These are phyloP conservation scores for Verticillium alfalfae DNA, from an alignment of 2,329 filamentous ascomycete species.

Conservation along the genomic window DNA sequence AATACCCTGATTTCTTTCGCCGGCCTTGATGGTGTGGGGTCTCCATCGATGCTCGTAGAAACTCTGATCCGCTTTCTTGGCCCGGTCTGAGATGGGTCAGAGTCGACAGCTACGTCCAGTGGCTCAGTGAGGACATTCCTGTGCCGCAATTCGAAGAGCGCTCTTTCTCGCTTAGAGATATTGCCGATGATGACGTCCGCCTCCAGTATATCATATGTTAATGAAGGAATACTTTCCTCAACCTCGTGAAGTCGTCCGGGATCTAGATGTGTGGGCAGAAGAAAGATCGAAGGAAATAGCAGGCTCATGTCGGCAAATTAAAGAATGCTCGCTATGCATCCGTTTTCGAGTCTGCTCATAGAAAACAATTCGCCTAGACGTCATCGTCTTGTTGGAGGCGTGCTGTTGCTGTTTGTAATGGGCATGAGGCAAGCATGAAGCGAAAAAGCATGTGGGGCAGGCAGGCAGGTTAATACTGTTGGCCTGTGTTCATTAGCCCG, in stretches of 20 bases:
- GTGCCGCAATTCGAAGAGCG: slow-evolving; percentile 70
- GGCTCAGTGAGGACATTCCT: slow-evolving; percentile 57
- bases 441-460: not conserved
- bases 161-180: slow-evolving; percentile 63
- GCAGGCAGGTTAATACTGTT: not conserved
- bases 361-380: not conserved
- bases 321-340: not conserved
- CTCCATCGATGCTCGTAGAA: slow-evolving; percentile 16
- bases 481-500: too few species aligned
- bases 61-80: slow-evolving; percentile 29
- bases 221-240: slow-evolving; percentile 56
- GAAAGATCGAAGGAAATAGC: slow-evolving; percentile 59
- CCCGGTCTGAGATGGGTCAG: slow-evolving; percentile 6
- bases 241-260: slow-evolving; percentile 56
- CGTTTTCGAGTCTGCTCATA: not conserved
- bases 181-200: slow-evolving; percentile 72
- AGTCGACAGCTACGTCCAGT: slow-evolving; percentile 13
- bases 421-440: not conserved
- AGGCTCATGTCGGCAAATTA: not conserved
- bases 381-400: not conserved
- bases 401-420: not conserved
- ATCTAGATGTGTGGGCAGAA: slow-evolving; percentile 66
- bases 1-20: slow-evolving; percentile 41
- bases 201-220: slow-evolving; percentile 68
- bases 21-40: not conserved